These are phyloP conservation scores for Francoa sonchifolia DNA, from an alignment of 441 rosid genomes.

Conservation along the genomic window DNA sequence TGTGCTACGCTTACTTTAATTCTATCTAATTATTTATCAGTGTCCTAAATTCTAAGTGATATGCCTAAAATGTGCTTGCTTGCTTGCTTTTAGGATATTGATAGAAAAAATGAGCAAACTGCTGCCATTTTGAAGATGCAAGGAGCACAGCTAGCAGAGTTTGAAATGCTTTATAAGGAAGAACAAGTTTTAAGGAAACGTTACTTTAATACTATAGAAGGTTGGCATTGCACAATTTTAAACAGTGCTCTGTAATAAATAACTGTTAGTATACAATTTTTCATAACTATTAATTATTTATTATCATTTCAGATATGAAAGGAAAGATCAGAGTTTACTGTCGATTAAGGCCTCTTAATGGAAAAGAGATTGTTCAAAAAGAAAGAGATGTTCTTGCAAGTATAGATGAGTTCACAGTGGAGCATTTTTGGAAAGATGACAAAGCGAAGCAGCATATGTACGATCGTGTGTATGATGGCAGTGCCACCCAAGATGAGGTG, in stretches of 20 bases:
- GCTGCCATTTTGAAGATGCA: constrained; percentile 96
- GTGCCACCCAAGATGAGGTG: constrained; percentile 64
- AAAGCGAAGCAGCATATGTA: constrained; percentile 78
- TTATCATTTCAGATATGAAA: constrained; percentile 78
- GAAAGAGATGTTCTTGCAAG: constrained; percentile 33
- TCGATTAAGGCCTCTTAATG: constrained; percentile 72
- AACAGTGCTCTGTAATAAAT: too few relatives aligned
- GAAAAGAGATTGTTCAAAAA: constrained; percentile 53
- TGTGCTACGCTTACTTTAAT: too few relatives aligned
- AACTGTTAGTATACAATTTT: neutral
- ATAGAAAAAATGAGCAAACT: constrained; percentile 91
- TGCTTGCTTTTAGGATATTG: constrained; percentile 59
- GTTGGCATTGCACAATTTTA: constrained; percentile 17
- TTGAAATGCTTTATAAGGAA: constrained; percentile 76
- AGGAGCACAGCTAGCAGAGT: constrained; percentile 80
- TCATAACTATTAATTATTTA: too few relatives aligned
- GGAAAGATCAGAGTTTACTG: constrained; percentile 92
- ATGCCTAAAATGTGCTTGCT: constrained; percentile 7
- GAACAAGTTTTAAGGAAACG: constrained; percentile 81
- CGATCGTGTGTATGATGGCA: constrained; percentile 79
- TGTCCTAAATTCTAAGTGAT: too few relatives aligned
- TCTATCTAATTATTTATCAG: too few relatives aligned
- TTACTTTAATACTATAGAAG: constrained; percentile 89
- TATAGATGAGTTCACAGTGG: constrained; percentile 76
- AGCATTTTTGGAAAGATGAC: constrained; percentile 90